A percentile compares a stretch with the other conserved stretches of the same genome.
Conservation (phyloP, 768 basidiomycete genomes). For the Dictyophora rubrovolvata region DNA sequence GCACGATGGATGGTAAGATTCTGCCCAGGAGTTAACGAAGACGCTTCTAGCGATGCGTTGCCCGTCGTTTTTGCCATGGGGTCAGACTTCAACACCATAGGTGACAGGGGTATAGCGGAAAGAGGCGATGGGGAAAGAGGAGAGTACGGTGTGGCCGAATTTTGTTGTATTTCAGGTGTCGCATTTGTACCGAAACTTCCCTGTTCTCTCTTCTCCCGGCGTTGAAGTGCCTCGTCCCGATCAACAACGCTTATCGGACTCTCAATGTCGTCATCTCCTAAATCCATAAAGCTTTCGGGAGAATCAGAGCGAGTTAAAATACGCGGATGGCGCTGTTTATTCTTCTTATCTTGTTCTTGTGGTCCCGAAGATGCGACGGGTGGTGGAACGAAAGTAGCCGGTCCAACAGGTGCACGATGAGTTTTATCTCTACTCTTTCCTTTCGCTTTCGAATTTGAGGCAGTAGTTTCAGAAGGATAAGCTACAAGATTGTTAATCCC, state of each 20-base stretch:
- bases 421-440: not conserved
- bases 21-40: not conserved
- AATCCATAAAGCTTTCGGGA: conserved; percentile 46
- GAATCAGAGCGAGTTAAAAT: conserved; percentile 19
- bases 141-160: not conserved
- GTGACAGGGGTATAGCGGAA: not conserved
- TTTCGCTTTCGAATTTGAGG: not conserved
- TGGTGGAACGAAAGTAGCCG: not conserved
- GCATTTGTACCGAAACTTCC: not conserved
- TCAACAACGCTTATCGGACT: not conserved
- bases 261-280: conserved; percentile 49
- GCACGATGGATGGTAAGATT: conserved; percentile 12
- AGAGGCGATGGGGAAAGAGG: not conserved
- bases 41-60: not conserved
- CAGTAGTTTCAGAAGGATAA: not conserved
- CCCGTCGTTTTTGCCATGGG: not conserved
- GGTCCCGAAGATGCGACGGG: not conserved
- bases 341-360: not conserved
- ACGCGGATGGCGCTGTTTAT: not conserved
- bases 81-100: not conserved
- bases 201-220: not conserved
- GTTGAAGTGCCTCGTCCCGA: not conserved
- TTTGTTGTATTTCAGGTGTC: not conserved
- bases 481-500: not conserved
- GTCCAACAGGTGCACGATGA: not conserved